These are phyloP conservation scores for Ilyonectria sp. DNA, from an alignment of 2,329 filamentous ascomycete genomes.

Conservation along the genomic window DNA sequence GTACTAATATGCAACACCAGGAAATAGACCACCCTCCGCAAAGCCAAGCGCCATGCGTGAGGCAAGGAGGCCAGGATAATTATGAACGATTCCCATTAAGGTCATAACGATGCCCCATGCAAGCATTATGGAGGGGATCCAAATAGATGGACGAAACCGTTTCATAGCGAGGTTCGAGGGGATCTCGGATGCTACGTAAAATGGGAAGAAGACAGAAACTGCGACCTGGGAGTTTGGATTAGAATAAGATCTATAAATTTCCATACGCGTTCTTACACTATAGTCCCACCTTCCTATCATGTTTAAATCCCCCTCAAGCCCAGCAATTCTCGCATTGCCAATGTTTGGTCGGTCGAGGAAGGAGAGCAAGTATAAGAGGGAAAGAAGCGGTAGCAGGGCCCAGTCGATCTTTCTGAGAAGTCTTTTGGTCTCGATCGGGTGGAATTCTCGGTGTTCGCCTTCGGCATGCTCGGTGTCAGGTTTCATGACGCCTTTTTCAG, in stretches of 20 bases:
- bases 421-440: conserved; percentile 56
- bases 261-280: conserved; percentile 43
- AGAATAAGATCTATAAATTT: conserved; percentile 12
- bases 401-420: conserved; percentile 68
- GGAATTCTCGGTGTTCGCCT: background rate
- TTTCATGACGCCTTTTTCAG: background rate
- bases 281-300: conserved; percentile 53
- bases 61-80: conserved; percentile 59
- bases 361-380: conserved; percentile 71
- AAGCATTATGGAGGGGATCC: conserved; percentile 68
- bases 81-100: conserved; percentile 65
- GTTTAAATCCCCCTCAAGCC: conserved; percentile 55
- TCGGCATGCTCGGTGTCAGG: background rate
- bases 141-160: conserved; percentile 60
- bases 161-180: conserved; percentile 72
- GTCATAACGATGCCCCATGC: conserved; percentile 64
- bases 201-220: conserved; percentile 67
- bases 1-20: conserved; percentile 70
- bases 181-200: conserved; percentile 67
- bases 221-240: conserved; percentile 51
- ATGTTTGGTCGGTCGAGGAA: conserved; percentile 60
- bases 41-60: conserved; percentile 62
- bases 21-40: conserved; percentile 72
- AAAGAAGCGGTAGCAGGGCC: conserved; percentile 71
- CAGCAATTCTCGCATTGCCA: conserved; percentile 73